These are phyloP conservation scores for Fraxinus sp. DNA, from an alignment of 305 asterid species.

Conservation along the genomic window DNA sequence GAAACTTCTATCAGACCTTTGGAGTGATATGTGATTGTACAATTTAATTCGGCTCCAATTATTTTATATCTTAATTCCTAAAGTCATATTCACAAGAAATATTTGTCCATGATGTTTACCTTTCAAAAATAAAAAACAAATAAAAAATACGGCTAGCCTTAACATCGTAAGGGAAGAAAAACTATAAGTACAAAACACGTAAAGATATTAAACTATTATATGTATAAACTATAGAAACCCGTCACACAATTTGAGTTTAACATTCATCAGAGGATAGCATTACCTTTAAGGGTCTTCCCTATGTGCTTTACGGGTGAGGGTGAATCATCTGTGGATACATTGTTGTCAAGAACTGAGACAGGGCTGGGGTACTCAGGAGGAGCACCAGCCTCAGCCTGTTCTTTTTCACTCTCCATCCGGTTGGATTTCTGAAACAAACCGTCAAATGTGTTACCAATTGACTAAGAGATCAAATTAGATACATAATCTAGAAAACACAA, in stretches of 20 bases:
- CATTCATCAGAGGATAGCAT: slow-evolving; percentile 3
- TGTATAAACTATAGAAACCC: neutral
- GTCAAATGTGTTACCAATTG: slow-evolving; percentile 20
- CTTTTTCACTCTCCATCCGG: slow-evolving; percentile 38
- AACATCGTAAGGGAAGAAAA: neutral
- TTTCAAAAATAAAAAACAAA: neutral
- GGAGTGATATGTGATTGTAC: neutral
- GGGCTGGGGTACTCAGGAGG: slow-evolving; percentile 72
- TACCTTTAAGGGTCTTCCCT: slow-evolving; percentile 53
- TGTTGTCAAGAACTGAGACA: slow-evolving; percentile 68
- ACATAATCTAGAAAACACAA: slow-evolving; percentile 14
- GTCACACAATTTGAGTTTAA: neutral
- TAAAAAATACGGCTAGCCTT: neutral
- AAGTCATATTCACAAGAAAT: neutral
- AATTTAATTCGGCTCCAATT: neutral
- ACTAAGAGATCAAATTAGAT: neutral
- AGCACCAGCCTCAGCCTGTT: slow-evolving; percentile 37
- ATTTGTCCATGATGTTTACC: neutral
- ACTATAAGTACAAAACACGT: neutral
- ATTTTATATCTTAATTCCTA: neutral
- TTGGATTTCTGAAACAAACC: slow-evolving; percentile 46
- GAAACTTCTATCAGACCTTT: neutral
- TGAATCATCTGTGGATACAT: slow-evolving; percentile 45
- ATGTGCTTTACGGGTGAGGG: slow-evolving; percentile 53
- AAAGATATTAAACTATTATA: neutral